Percentiles rank a stretch among this genome's conserved stretches.
Evolutionary conservation across 169 alveolate genomes (phyloP).

Genomic region (Cryptosporidium parvum): DNA sequence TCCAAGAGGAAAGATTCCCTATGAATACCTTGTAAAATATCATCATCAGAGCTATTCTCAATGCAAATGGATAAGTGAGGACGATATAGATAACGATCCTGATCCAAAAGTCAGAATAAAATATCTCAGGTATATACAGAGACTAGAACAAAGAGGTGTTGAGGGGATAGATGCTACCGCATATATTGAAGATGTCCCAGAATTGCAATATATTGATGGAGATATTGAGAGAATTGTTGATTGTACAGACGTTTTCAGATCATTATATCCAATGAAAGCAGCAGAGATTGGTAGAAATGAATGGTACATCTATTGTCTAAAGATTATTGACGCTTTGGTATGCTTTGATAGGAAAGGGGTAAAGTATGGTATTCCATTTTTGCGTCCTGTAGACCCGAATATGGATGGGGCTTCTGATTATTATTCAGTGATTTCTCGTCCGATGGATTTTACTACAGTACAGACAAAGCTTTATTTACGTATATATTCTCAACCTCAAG

Average conservation of each 20-base stretch:
- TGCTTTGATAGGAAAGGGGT: constrained; percentile 77
- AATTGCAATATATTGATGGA: constrained; percentile 70
- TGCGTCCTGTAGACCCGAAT: constrained; percentile 76
- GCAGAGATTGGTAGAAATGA: constrained; percentile 77
- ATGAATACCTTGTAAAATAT: constrained; percentile 64
- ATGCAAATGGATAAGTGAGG: constrained; percentile 74
- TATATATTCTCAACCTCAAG: constrained; percentile 76
- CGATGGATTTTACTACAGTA: constrained; percentile 77
- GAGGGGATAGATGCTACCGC: constrained; percentile 68
- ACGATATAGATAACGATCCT: constrained; percentile 70
- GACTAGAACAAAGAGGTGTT: constrained; percentile 62
- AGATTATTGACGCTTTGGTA: constrained; percentile 75
- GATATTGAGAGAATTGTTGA: constrained; percentile 77
- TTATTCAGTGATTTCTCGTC: constrained; percentile 71
- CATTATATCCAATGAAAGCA: constrained; percentile 76
- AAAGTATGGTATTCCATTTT: constrained; percentile 75
- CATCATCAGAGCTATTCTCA: constrained; percentile 73
- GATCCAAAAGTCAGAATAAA: constrained; percentile 71
- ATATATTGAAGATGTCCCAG: constrained; percentile 72
- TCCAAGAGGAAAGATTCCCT: constrained; percentile 75
- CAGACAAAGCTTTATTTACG: constrained; percentile 73
- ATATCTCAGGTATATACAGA: constrained; percentile 54
- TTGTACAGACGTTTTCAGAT: constrained; percentile 74
- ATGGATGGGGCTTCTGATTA: constrained; percentile 77
- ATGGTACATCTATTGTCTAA: constrained; percentile 76